Base-by-base conservation (phyloP, 2,329 filamentous ascomycete species). In the Lasiodiplodia sp. region DNA sequence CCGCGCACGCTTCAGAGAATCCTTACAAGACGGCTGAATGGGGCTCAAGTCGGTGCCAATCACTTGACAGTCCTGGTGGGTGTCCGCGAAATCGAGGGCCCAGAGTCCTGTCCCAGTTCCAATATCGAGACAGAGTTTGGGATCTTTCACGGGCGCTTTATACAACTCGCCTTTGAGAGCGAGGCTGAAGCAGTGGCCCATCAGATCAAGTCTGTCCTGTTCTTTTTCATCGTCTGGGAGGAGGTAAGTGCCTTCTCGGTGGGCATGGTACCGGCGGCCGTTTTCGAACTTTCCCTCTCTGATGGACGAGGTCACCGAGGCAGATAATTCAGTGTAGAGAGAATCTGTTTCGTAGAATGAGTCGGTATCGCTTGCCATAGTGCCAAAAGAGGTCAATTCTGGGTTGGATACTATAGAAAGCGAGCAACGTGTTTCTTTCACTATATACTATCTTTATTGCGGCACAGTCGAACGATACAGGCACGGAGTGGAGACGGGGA, bases 121-220 rank as follows among this genome's bases (percentile, higher is more conserved):
- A 10, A 73, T 75, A 5, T 76, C 76, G 16, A 78, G 71, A 34
- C 78, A 76, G 1, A 78, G 73, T 14, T 49, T 47, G 7, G 65
- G 52, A 7, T 58, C 65, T 28, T 68, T 37, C 11, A 80, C 68
- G 18, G 79, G 79, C 10, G 76, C 77, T 23, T 75, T 72, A 74
- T 76, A 75, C 14, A 80, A 75, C 63, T 77, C 77, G 38, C 77
- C 78, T 40, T 72, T 72, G 23, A 80, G 73, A 55, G 78, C 72
- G 23, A 80, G 73, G 38, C 74, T 74, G 71, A 75, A 79, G 68
- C 79, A 77, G 73, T 79, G 77, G 72, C 79, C 77, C 57, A 79
- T 72, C 12, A 80, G 74, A 70, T 80, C 78, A 3, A 70, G 52
- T 23, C 78, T 75, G 71, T 80, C 78, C 66, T 79, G 76, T 71